Base-by-base conservation (phyloP, 805 yeast species). In the Yarrowia sp. region DNA sequence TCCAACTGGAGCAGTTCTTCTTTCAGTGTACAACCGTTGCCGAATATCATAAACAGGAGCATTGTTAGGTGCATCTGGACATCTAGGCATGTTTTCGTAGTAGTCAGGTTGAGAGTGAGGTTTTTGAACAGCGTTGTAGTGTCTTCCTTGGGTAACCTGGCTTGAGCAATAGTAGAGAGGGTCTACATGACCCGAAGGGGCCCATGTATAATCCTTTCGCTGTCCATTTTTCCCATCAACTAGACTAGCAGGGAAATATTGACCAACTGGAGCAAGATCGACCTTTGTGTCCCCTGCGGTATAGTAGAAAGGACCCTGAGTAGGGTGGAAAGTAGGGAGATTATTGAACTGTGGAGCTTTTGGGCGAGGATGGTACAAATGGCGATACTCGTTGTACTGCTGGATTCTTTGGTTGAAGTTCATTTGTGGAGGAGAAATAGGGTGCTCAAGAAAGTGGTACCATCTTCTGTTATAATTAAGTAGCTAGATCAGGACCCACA, bases 271-370 rank as follows among this genome's bases (percentile, higher is more conserved):
- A 10, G 55, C 55, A 12, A 15, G 17, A 8, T 50, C 14, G 15
- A 50, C 34, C 19, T 34, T 50, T 50, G 55, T 50, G 40, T 50
- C 55, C 0, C 55, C 55, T 33, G 55, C 55, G 1, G 55, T 50
- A 15, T 33, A 50, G 40, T 50, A 50, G 30, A 33, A 50, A 1
- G 55, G 55, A 1, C 55, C 55, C 14, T 50, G 39, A 6, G 55
- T 50, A 7, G 58, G 58, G 36, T 52, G 58, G 8, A 17, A 30
- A 3, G 40, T 19, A 13, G 58, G 58, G 12, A 52, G 33, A 20
- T 36, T 36, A 33, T 52, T 36, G 43, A 52, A 52, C 9, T 14
- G 43, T 8, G 58, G 58, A 2, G 15, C 43, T 38, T 52, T 52
- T 1, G 58, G 58, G 3, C 58, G 58, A 19, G 58, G 58, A 9